Evolutionary conservation across 306 rosid species (phyloP).

Genomic region (Crataegus laevigata): DNA sequence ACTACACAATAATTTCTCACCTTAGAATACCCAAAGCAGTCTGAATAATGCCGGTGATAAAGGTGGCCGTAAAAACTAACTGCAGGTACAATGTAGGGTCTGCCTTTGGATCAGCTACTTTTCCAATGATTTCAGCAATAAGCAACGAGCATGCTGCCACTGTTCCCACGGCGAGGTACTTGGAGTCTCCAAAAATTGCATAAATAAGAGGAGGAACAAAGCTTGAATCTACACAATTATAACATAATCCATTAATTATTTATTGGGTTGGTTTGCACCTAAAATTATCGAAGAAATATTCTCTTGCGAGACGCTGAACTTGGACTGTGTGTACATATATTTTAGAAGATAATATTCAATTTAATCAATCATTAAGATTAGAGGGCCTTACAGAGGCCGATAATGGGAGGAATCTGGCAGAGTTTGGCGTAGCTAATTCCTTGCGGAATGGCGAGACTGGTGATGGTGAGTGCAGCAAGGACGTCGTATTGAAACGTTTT

Average conservation of each 20-base stretch:
- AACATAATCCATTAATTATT: neutral
- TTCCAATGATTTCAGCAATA: conserved; percentile 28
- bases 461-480: conserved; percentile 72
- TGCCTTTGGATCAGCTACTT: conserved; percentile 20
- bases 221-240: conserved; percentile 47
- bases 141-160: conserved; percentile 76
- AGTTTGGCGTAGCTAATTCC: conserved; percentile 89
- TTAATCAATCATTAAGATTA: neutral
- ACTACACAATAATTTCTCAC: conserved; percentile 12
- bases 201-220: conserved; percentile 77
- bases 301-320: neutral
- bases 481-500: conserved; percentile 37
- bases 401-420: conserved; percentile 54
- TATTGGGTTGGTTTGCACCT: neutral
- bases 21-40: conserved; percentile 55
- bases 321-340: too few species aligned
- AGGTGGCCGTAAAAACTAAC: conserved; percentile 55
- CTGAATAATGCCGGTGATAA: conserved; percentile 62
- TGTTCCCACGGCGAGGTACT: conserved; percentile 84
- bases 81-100: conserved; percentile 48
- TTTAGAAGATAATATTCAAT: neutral
- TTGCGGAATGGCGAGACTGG: conserved; percentile 94
- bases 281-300: neutral
- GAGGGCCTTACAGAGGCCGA: conserved; percentile 66
- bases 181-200: conserved; percentile 69